Base-by-base conservation (phyloP, 2,329 filamentous ascomycete genomes). In the Pyrenophora graminea region DNA sequence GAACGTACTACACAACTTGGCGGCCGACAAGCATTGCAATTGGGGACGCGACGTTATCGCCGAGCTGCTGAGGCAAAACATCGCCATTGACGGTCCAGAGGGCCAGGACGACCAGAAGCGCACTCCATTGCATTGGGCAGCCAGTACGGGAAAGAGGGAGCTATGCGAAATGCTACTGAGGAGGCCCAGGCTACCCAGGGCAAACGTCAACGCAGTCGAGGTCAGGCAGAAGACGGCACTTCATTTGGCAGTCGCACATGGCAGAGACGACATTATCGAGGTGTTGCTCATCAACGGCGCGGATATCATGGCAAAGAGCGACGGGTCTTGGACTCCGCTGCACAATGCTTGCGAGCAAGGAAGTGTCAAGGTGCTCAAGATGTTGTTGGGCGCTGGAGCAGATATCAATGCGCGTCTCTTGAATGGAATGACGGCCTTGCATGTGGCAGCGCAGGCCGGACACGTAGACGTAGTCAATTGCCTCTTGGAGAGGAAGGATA, bases 81-180 rank as follows among this genome's bases (percentile, higher is more conserved):
- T 76, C 51, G 59, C 66, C 9, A 64, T 80, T 25, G 76, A 79
- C 54, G 75, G 73, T 6, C 59, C 61, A 3, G 63, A 64, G 1
- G 74, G 72, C 0, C 69, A 71, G 23, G 78, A 80, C 60, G 73
- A 74, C 44, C 63, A 79, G 18, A 78, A 78, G 8, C 75, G 82
- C 10, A 82, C 80, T 25, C 79, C 83, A 2, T 64, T 85, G 36
- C 76, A 84, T 53, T 85, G 82, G 82, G 82, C 82, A 1, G 82
- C 80, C 31, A 81, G 79, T 19, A 82, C 82, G 38, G 80, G 80
- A 15, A 82, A 84, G 59, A 69, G 77, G 42, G 73, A 75, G 27
- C 70, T 84, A 9, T 79, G 77, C 15, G 74, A 77, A 47, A 71
- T 78, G 58, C 69, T 85, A 23, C 69, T 82, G 4, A 69, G 62